Evolutionary conservation across 2,329 filamentous ascomycete species (phyloP), one percentile per base, ranked within the genome.

Genomic region (Trichoderma arundinaceum): DNA sequence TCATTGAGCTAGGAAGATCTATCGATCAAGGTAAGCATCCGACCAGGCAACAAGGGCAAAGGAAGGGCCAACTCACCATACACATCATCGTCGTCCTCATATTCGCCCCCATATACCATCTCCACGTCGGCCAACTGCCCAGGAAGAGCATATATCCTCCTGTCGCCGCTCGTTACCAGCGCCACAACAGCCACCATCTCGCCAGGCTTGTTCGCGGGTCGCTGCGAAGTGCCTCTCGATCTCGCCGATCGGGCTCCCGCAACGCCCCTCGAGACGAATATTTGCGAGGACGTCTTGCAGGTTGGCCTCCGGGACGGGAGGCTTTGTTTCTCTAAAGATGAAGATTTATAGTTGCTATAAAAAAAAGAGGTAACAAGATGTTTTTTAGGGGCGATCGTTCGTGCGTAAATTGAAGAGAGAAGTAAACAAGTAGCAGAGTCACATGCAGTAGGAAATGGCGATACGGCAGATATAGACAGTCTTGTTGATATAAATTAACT

Each of bases 281-380:
- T 73, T 70, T 74, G 70, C 8, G 66, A 75, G 53, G 72, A 72
- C 71, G 74, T 74, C 22, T 65, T 72, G 69, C 57, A 48, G 64
- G 39, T 43, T 64, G 52, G 22, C 69, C 67, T 46, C 68, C 64
- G n/a, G 41, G 32, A 44, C 32, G 56, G 65, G 38, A 67, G 61
- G 65, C 54, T 13, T 19, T 10, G 52, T 6, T 17, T 43, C 12
- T 22, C 6, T 33, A 15, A 17, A 35, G 33, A 41, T 28, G 28
- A 38, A 17, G 38, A 22, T 38, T 1, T 41, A 32, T 39, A 49
- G 2, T 38, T 4, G 12, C n/a, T 44, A 15, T 7, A n/a, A 32
- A 15, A 35, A 35, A 38, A n/a, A 17, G 8, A 17, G 22, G 52
- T 22, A 22, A 17, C 12, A 13, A 28, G 39, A 38, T 8, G n/a